Evolutionary conservation across 1,284 basidiomycete genomes (phyloP).

Genomic region (Sanghuangporus weigelae): DNA sequence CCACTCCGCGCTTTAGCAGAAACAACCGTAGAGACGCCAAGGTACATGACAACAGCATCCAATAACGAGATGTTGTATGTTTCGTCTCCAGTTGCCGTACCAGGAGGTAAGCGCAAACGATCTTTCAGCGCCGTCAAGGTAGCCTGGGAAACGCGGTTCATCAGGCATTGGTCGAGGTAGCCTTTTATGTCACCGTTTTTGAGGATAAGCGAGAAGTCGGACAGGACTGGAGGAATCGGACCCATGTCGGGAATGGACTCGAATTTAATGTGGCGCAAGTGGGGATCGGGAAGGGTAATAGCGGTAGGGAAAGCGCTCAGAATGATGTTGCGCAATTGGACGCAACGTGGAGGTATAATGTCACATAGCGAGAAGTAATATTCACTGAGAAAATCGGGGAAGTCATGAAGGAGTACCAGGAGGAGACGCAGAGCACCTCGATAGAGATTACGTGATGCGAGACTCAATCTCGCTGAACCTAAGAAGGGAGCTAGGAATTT

Average conservation of each 20-base stretch:
- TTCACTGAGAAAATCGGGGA: slow-evolving; percentile 96
- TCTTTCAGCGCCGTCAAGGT: slow-evolving; percentile 83
- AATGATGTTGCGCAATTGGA: slow-evolving; percentile 95
- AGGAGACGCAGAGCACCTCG: slow-evolving; percentile 89
- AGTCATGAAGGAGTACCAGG: slow-evolving; percentile 95
- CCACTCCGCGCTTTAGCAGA: slow-evolving; percentile 80
- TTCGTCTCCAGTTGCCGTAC: slow-evolving; percentile 49
- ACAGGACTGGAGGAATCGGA: slow-evolving; percentile 83
- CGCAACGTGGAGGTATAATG: slow-evolving; percentile 86
- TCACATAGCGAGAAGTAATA: slow-evolving; percentile 97
- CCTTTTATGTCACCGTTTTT: slow-evolving; percentile 73
- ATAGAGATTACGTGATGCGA: slow-evolving; percentile 86
- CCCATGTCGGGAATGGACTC: slow-evolving; percentile 84
- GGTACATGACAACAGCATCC: slow-evolving; percentile 93
- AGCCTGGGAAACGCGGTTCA: slow-evolving; percentile 58
- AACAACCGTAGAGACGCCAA: slow-evolving; percentile 85
- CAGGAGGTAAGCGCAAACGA: slow-evolving; percentile 54
- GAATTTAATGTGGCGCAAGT: slow-evolving; percentile 66
- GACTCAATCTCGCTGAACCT: slow-evolving; percentile 73
- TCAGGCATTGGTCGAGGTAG: slow-evolving; percentile 80
- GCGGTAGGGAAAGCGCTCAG: slow-evolving; percentile 94
- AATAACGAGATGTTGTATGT: slow-evolving; percentile 86
- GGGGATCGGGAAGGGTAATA: slow-evolving; percentile 84
- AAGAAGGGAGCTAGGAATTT: slow-evolving; percentile 94
- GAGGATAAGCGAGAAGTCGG: slow-evolving; percentile 83